Evolutionary conservation across 169 alveolate genomes (phyloP), one percentile per base, ranked within the genome.

Genomic region (Babesia bovis): DNA sequence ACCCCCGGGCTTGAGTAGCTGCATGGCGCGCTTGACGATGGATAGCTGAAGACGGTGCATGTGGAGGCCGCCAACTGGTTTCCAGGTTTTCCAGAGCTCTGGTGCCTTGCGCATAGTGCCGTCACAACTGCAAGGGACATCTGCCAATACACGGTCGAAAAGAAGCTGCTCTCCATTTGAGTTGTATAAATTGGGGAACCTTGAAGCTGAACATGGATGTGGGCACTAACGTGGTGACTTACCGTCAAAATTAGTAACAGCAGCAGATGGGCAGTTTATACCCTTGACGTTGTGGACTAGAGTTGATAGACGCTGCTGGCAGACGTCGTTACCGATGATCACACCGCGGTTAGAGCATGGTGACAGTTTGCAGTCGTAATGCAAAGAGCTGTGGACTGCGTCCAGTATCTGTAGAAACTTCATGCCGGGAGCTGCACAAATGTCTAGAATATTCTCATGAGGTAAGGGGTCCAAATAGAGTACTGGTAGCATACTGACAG

Each of bases 121-220:
- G 77, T 97, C 99, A 4, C 99, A 96, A 58, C 98, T 90, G 77
- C 99, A 97, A 17, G 99, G 99, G 1, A 96, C 97, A 75, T 97
- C 99, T 78, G 97, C 95, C 42, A 95, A 85, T n/a, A 69, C 38
- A 6, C 66, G 53, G 70, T 69, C 78, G 50, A 78, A 78, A 15
- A 50, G 57, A 12, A 78, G 12, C 68, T 40, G 30, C 33, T 78
- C 38, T 6, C 87, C 87, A 9, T 56, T 17, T 0, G 47, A 32
- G 41, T 65, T 51, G 61, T 38, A 68, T 19, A 78, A 10, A 32
- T 38, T n/a, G 23, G 87, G 83, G 60, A 78, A 78, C 60, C 83
- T 28, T 23, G 87, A 50, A 1, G 85, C 84, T 71, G 68, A 17
- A 9, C 30, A 41, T 15, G 5, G 5, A 12, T 47, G 58, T 33